Evolutionary conservation across 1,139 yeast genomes (phyloP).

Genomic region (Blastobotrys niveus): DNA sequence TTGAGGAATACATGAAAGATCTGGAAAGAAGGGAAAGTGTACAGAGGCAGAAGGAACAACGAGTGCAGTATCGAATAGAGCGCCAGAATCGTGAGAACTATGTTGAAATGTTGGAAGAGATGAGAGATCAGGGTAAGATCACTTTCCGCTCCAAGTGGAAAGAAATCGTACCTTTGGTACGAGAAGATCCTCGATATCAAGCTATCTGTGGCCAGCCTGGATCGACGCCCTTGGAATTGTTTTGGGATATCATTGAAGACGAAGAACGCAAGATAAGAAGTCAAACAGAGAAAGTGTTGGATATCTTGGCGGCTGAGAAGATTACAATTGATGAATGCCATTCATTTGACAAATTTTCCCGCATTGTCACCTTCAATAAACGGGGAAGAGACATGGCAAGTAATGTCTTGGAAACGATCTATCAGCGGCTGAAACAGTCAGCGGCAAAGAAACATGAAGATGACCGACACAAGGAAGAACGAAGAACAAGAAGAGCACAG

Average conservation of each 20-base stretch:
- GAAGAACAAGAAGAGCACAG: conserved; percentile 35
- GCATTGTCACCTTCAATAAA: conserved; percentile 18
- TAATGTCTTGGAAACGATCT: conserved; percentile 10
- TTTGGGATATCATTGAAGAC: conserved; percentile 69
- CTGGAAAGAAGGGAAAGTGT: conserved; percentile 38
- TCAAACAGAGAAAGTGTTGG: conserved; percentile 55
- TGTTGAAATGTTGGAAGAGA: conserved; percentile 41
- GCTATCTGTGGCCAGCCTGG: conserved; percentile 73
- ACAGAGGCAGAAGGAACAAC: conserved; percentile 37
- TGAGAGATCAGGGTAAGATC: conserved; percentile 40
- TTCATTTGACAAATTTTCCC: conserved; percentile 25
- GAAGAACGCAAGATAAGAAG: conserved; percentile 51
- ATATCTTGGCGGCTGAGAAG: conserved; percentile 41
- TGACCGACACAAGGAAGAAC: conserved; percentile 34
- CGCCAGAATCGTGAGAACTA: conserved; percentile 61
- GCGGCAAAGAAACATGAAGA: conserved; percentile 24
- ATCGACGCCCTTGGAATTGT: conserved; percentile 70
- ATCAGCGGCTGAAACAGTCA: conserved; percentile 8
- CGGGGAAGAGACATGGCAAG: conserved; percentile 17
- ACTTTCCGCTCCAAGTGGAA: conserved; percentile 56
- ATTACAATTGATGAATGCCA: conserved; percentile 22
- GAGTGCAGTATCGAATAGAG: conserved; percentile 46
- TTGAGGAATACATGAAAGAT: conserved; percentile 45
- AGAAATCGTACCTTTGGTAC: conserved; percentile 48
- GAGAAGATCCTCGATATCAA: conserved; percentile 53